These are phyloP conservation scores for Pharus latifolius DNA, from an alignment of 176 grass and related monocot species.

Conservation along the genomic window DNA sequence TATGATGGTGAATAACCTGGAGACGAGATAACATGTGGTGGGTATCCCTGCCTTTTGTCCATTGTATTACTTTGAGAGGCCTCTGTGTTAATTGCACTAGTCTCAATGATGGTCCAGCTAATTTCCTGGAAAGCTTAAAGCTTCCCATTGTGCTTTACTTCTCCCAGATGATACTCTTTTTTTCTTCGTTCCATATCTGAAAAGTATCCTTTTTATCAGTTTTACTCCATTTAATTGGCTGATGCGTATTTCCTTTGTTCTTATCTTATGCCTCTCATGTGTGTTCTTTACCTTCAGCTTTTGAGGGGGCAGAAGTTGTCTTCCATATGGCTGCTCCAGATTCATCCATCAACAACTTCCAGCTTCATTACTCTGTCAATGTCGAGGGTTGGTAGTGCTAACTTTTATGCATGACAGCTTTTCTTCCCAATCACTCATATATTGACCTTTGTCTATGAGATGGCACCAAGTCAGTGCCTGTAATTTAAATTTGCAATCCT, in stretches of 20 bases:
- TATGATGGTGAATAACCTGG: background rate
- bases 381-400: conserved; percentile 62
- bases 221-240: background rate
- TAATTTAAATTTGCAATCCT: background rate
- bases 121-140: background rate
- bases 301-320: conserved; percentile 78
- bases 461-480: background rate
- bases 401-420: conserved; percentile 1
- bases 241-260: background rate
- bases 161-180: no score
- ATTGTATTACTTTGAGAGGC: background rate
- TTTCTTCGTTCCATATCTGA: background rate
- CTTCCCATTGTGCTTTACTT: background rate
- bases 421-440: background rate
- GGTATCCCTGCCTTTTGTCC: background rate
- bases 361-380: conserved; percentile 97
- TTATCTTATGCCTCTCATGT: background rate
- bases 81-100: background rate
- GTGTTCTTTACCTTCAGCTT: conserved; percentile 44
- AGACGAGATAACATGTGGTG: background rate
- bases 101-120: background rate
- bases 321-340: conserved; percentile 99
- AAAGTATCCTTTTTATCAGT: background rate
- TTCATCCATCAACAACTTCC: conserved; percentile 96
- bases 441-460: background rate